phyloP scores from a whole-genome alignment of 106 monocot genomes.

The Phalaenopsis aphrodite region DNA sequence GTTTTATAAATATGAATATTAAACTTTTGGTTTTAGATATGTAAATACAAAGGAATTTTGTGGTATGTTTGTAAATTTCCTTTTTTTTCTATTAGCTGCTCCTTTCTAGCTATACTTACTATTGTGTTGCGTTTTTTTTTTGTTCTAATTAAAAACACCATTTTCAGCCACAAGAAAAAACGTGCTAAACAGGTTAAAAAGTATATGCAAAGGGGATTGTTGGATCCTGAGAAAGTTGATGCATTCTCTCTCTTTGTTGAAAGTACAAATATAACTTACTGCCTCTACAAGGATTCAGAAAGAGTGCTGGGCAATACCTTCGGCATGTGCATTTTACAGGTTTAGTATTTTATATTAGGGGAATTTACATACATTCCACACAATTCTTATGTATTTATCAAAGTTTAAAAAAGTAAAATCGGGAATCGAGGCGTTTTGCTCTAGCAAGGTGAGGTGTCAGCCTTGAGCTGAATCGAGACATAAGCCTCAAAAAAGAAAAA shows the following conservation, averaged over 20 bases:
- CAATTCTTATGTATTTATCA: no score
- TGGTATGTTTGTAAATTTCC: no score
- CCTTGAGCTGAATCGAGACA: no score
- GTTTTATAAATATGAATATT: no score
- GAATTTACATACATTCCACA: no score
- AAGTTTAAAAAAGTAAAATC: no score
- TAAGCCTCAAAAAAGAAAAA: no score
- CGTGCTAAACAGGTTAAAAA: slow-evolving; percentile 84
- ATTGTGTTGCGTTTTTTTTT: background rate
- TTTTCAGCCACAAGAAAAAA: slow-evolving; percentile 83
- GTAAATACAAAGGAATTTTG: no score
- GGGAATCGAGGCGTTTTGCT: no score
- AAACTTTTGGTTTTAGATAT: no score
- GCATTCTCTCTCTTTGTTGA: slow-evolving; percentile 74
- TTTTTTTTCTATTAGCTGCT: background rate
- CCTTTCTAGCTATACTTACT: background rate
- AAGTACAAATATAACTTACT: slow-evolving; percentile 79
- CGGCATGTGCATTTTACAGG: slow-evolving; percentile 99
- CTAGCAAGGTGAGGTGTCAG: no score
- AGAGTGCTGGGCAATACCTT: slow-evolving; percentile 94
- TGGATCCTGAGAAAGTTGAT: slow-evolving; percentile 79
- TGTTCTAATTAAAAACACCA: background rate
- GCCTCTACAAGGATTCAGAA: slow-evolving; percentile 85
- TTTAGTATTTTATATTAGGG: slow-evolving; percentile 1
- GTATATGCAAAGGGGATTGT: slow-evolving; percentile 52